phyloP scores from a whole-genome alignment of 2,329 filamentous ascomycete genomes.

The Cordyceps cicadae region DNA sequence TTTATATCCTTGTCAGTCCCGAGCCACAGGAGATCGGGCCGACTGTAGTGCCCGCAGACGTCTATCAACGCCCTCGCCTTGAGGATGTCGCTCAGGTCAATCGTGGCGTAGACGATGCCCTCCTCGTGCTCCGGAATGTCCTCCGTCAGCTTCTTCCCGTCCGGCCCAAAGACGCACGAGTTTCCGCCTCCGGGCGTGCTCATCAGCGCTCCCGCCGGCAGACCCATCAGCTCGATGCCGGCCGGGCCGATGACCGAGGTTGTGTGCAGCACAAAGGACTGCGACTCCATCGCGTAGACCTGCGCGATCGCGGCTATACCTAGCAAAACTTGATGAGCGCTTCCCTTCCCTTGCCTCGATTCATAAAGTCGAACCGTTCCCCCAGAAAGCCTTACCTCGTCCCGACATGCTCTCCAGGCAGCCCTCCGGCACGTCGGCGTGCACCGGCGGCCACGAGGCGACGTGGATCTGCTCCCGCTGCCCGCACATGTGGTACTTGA shows the following conservation, averaged over 20 bases:
- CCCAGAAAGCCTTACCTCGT: background rate
- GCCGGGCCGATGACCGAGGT: background rate
- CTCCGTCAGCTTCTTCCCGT: background rate
- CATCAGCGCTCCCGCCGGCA: background rate
- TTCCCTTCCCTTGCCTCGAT: background rate
- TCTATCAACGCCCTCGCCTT: conserved; percentile 32
- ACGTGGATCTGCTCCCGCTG: conserved; percentile 41
- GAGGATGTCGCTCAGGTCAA: conserved; percentile 38
- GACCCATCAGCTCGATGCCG: background rate
- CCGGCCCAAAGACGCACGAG: background rate
- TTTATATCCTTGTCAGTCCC: background rate
- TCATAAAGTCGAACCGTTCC: too few species aligned
- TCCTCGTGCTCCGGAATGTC: conserved; percentile 22
- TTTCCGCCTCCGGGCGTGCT: background rate
- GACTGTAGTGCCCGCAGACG: conserved; percentile 28
- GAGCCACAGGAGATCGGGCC: conserved; percentile 33
- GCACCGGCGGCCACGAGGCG: conserved; percentile 35
- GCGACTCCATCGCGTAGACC: background rate
- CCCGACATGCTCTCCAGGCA: background rate
- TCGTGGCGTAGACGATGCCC: conserved; percentile 41
- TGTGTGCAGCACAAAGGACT: background rate
- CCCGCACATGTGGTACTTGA: conserved; percentile 37
- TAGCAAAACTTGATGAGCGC: background rate
- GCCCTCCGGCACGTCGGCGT: background rate
- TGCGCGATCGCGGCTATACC: background rate